Conservation (phyloP, 1,284 basidiomycete genomes). For the Kwoniella shivajii region DNA sequence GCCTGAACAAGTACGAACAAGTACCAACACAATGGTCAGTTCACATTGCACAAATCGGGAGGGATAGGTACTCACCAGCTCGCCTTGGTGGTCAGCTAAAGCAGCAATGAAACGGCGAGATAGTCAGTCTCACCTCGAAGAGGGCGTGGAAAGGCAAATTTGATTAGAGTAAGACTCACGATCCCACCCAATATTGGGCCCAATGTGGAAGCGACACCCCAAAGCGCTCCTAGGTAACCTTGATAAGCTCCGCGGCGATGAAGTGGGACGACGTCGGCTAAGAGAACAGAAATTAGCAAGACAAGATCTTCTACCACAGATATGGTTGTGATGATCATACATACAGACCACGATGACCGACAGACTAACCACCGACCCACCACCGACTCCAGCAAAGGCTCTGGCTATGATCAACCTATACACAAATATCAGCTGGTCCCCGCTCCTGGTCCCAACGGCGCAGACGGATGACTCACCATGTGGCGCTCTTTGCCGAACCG, state of each 20-base stretch:
- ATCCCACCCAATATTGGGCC: conserved; percentile 53
- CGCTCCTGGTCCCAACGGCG: no score
- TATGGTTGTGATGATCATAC: not conserved
- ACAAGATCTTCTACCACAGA: conserved; percentile 10
- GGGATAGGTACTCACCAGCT: conserved; percentile 34
- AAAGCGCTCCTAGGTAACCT: conserved; percentile 47
- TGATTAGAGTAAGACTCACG: no score
- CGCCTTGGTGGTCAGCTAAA: conserved; percentile 35
- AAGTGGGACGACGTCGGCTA: conserved; percentile 42
- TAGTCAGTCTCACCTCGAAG: no score
- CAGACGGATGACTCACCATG: conserved; percentile 21
- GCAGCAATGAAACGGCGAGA: no score
- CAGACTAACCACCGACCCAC: conserved; percentile 44
- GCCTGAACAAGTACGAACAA: conserved; percentile 15
- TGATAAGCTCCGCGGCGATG: conserved; percentile 45
- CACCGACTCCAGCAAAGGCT: conserved; percentile 48
- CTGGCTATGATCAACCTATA: conserved; percentile 43
- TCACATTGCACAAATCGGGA: no score
- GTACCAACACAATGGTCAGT: no score
- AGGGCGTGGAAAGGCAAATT: no score
- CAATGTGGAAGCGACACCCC: conserved; percentile 49
- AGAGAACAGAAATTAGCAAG: not conserved
- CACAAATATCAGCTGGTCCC: not conserved
- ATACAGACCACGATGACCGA: conserved; percentile 18
- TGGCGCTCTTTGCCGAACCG: conserved; percentile 34